Evolutionary conservation across 169 alveolate species (phyloP).

Genomic region (Fabrea salina): DNA sequence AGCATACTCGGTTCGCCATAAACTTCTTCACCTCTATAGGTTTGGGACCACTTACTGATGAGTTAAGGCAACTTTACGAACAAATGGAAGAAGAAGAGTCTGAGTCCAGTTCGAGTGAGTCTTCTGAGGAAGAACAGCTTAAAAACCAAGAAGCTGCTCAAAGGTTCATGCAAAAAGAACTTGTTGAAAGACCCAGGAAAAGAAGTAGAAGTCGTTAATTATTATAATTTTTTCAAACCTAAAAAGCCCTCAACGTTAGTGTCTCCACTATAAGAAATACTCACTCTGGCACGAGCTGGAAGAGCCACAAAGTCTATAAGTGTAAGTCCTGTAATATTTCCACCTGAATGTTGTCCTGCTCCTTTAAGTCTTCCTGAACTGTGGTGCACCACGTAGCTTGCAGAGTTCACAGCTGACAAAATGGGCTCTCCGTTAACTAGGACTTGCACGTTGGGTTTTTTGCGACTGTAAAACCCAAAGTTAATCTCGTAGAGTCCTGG

Average conservation of each 20-base stretch:
- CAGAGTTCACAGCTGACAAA: conserved; percentile 58
- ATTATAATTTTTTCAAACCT: conserved; percentile 58
- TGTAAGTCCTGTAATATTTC: conserved; percentile 63
- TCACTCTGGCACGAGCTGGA: conserved; percentile 81
- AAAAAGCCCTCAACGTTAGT: conserved; percentile 79
- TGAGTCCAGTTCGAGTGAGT: neutral
- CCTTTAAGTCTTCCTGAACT: conserved; percentile 29
- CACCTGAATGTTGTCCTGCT: conserved; percentile 59
- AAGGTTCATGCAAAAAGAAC: neutral
- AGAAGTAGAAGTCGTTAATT: neutral
- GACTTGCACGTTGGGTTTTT: conserved; percentile 79
- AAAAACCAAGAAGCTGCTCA: neutral
- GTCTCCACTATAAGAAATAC: conserved; percentile 75
- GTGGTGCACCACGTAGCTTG: conserved; percentile 33
- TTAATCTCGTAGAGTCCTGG: conserved; percentile 80
- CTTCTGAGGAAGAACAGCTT: neutral
- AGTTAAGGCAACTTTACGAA: conserved; percentile 85
- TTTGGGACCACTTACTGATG: conserved; percentile 92
- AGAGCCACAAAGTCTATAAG: conserved; percentile 69
- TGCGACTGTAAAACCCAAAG: conserved; percentile 77
- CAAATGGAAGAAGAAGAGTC: conserved; percentile 22
- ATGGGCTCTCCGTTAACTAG: conserved; percentile 83
- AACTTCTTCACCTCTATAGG: conserved; percentile 98
- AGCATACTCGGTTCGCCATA: conserved; percentile 94
- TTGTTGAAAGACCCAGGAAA: neutral